These are phyloP conservation scores for Paraphaeosphaeria minitans DNA, from an alignment of 2,329 filamentous ascomycete species.

Conservation along the genomic window DNA sequence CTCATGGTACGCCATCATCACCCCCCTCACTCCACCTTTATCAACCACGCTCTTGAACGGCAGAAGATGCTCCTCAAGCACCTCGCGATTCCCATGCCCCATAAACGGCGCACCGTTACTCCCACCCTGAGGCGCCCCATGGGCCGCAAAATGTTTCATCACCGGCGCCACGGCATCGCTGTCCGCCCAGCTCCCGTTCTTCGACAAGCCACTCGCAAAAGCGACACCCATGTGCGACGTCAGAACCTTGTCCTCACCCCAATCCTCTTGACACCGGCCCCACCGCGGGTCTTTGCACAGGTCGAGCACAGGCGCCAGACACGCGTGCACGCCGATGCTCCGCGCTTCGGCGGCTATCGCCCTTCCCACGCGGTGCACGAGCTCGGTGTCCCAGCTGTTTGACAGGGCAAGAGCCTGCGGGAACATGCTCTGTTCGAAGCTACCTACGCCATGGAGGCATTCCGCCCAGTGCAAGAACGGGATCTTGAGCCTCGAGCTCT, in stretches of 20 bases:
- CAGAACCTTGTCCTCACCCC: slow-evolving; percentile 54
- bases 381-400: slow-evolving; percentile 50
- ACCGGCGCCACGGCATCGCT: slow-evolving; percentile 52
- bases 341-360: slow-evolving; percentile 53
- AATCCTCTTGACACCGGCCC: slow-evolving; percentile 54
- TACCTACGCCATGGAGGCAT: slow-evolving; percentile 53
- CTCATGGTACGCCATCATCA: slow-evolving; percentile 55
- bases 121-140: slow-evolving; percentile 51
- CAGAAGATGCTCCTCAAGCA: slow-evolving; percentile 50
- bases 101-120: slow-evolving; percentile 54
- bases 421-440: slow-evolving; percentile 55
- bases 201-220: slow-evolving; percentile 51
- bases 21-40: slow-evolving; percentile 49
- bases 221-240: slow-evolving; percentile 54
- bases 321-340: slow-evolving; percentile 54
- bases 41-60: slow-evolving; percentile 54
- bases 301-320: slow-evolving; percentile 53
- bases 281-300: slow-evolving; percentile 53
- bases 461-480: slow-evolving; percentile 53
- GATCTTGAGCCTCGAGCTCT: slow-evolving; percentile 47
- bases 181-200: slow-evolving; percentile 51
- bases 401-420: slow-evolving; percentile 51
- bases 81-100: slow-evolving; percentile 51
- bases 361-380: slow-evolving; percentile 50
- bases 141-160: slow-evolving; percentile 55